Evolutionary conservation across 2,329 filamentous ascomycete genomes (phyloP), one percentile per base, ranked within the genome.

Genomic region (Bipolaris bicolor): DNA sequence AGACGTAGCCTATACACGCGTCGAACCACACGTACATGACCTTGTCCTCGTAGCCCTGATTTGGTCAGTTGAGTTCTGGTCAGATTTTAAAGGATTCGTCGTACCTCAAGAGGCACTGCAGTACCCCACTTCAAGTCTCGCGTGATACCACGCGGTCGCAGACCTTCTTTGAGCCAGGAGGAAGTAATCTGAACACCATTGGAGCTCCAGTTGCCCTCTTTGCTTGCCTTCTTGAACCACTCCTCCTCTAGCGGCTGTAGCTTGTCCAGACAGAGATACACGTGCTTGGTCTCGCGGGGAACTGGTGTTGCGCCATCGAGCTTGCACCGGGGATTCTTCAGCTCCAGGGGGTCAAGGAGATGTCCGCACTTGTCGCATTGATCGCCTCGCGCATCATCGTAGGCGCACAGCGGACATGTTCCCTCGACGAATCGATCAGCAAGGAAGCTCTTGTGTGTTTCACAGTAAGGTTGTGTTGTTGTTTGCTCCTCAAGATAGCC

Each of bases 1-100:
- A 96, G n/a, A 92, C 88, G 75, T 97, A 97, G 18, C 93, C 93
- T 70, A 97, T 95, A 77, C 91, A 95, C 52, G 91, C 91, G 74
- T 96, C 91, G 73, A 97, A 92, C 92, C 89, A 91, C 58, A 97
- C 92, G 72, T 97, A 97, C 64, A 97, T 87, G 60, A 97, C 94
- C 81, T 91, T 91, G 62, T 88, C 82, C 62, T 89, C 86, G 68
- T 88, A 90, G 11, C 83, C 86, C 62, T 68, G 39, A 16, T 31
- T 16, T 40, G 16, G 54, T 66, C 39, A 66, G 64, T 40, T 52
- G 31, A 9, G 26, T 26, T 26, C 13, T 20, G 9, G 16, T 2
- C 29, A 26, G 7, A 9, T 20, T 13, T 18, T 34, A 1, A 11
- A 26, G 5, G 3, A 13, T 44, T 2, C 13, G 40, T 29, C 60